A percentile compares a stretch with the other conserved stretches of the same genome.
These are phyloP conservation scores for Pyrenophora teres DNA, from an alignment of 2,329 filamentous ascomycete genomes.

Conservation along the genomic window DNA sequence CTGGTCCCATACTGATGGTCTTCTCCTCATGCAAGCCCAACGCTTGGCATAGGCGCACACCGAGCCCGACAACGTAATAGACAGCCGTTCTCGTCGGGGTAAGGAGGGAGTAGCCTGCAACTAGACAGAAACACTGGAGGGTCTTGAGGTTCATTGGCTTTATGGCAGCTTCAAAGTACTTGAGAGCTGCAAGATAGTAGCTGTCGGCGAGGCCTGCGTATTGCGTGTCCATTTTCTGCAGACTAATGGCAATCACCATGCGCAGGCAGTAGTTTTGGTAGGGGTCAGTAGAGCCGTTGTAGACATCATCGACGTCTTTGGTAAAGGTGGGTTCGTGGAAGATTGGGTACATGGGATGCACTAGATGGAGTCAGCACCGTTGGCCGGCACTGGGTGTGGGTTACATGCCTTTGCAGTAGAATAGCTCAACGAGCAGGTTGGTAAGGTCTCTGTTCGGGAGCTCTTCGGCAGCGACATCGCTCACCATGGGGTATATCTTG, in stretches of 20 bases:
- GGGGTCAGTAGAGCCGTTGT: slow-evolving; percentile 73
- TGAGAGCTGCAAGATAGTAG: slow-evolving; percentile 89
- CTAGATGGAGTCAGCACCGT: slow-evolving; percentile 53
- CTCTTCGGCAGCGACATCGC: slow-evolving; percentile 75
- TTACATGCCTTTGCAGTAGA: slow-evolving; percentile 74
- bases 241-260: slow-evolving; percentile 91
- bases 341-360: slow-evolving; percentile 84
- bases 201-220: slow-evolving; percentile 95
- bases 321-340: slow-evolving; percentile 83
- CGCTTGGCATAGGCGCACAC: slow-evolving; percentile 85
- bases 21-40: slow-evolving; percentile 87
- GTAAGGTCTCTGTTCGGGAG: slow-evolving; percentile 76
- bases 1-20: slow-evolving; percentile 71
- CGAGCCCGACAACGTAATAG: slow-evolving; percentile 90
- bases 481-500: slow-evolving; percentile 90
- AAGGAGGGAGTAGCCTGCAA: slow-evolving; percentile 88
- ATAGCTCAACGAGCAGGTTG: slow-evolving; percentile 81
- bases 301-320: slow-evolving; percentile 78
- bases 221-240: slow-evolving; percentile 86
- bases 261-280: slow-evolving; percentile 87
- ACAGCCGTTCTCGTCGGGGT: slow-evolving; percentile 91
- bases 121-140: slow-evolving; percentile 83
- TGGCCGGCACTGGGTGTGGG: neutral
- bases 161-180: slow-evolving; percentile 79
- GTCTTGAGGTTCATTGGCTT: slow-evolving; percentile 89